Conservation (phyloP, 305 asterid species). For the Fraxinus latifolia region DNA sequence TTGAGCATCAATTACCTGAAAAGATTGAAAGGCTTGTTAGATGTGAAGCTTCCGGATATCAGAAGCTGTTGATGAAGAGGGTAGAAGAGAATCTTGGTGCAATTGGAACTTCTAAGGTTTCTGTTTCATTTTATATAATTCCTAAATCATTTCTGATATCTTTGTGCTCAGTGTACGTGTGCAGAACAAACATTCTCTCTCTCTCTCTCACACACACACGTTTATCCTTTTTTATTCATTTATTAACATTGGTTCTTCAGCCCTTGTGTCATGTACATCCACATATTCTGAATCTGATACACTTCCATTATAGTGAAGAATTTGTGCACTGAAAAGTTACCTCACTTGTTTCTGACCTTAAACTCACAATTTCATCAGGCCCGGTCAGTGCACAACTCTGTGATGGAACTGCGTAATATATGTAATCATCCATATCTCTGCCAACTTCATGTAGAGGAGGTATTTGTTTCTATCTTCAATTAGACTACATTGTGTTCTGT, state of each 20-base stretch:
- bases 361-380: conserved; percentile 50
- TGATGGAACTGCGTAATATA: conserved; percentile 96
- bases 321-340: neutral
- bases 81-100: conserved; percentile 99
- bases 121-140: conserved; percentile 9
- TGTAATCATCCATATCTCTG: conserved; percentile 99
- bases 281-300: neutral
- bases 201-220: neutral
- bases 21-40: conserved; percentile 94
- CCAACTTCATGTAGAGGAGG: conserved; percentile 99
- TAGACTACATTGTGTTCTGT: conserved; percentile 6
- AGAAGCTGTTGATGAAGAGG: conserved; percentile 91
- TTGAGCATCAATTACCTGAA: conserved; percentile 86
- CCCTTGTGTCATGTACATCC: neutral
- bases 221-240: neutral
- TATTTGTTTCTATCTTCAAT: conserved; percentile 35
- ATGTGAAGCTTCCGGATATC: conserved; percentile 97
- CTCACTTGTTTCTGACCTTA: conserved; percentile 14
- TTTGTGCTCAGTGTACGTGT: conserved; percentile 9
- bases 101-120: conserved; percentile 87
- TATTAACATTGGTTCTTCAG: neutral
- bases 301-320: neutral
- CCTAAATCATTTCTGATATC: neutral
- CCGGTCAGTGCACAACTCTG: conserved; percentile 94
- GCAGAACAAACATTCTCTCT: neutral